Conservation (phyloP, 768 basidiomycete species). For the Suillus discolor region DNA sequence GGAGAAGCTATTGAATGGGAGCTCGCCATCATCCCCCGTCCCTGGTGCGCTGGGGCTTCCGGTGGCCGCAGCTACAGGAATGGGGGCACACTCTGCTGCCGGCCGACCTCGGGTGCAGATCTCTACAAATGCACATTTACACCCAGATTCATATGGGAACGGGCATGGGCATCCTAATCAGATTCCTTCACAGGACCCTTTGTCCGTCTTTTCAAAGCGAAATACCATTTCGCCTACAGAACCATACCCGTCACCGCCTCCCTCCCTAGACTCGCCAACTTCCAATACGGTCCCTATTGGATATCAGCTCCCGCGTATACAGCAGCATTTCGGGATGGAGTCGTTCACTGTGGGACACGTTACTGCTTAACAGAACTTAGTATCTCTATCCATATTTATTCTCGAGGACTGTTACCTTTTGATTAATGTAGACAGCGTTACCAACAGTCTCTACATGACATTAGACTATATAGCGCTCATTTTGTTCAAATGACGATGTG, state of each 20-base stretch:
- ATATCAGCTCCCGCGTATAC: slow-evolving; percentile 13
- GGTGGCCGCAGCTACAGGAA: slow-evolving; percentile 25
- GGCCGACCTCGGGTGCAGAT: slow-evolving; percentile 8
- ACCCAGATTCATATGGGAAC: slow-evolving; percentile 12
- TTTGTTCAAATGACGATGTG: background rate
- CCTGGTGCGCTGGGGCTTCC: slow-evolving; percentile 3
- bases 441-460: slow-evolving; percentile 1
- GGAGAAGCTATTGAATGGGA: slow-evolving; percentile 47
- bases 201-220: slow-evolving; percentile 27
- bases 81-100: slow-evolving; percentile 21
- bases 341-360: slow-evolving; percentile 19
- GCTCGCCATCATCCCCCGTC: slow-evolving; percentile 30
- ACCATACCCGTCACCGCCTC: slow-evolving; percentile 55
- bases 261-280: slow-evolving; percentile 29
- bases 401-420: background rate
- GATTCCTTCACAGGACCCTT: slow-evolving; percentile 21
- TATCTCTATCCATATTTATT: slow-evolving; percentile 28
- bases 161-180: slow-evolving; percentile 13
- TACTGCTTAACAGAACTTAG: slow-evolving; percentile 16
- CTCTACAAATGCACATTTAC: slow-evolving; percentile 9
- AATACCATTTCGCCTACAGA: slow-evolving; percentile 33
- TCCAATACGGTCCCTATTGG: slow-evolving; percentile 17
- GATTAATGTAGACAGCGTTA: background rate
- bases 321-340: slow-evolving; percentile 5
- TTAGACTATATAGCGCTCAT: background rate